Base-by-base conservation (phyloP, 2,329 filamentous ascomycete species). In the Hypoxylon sp. region DNA sequence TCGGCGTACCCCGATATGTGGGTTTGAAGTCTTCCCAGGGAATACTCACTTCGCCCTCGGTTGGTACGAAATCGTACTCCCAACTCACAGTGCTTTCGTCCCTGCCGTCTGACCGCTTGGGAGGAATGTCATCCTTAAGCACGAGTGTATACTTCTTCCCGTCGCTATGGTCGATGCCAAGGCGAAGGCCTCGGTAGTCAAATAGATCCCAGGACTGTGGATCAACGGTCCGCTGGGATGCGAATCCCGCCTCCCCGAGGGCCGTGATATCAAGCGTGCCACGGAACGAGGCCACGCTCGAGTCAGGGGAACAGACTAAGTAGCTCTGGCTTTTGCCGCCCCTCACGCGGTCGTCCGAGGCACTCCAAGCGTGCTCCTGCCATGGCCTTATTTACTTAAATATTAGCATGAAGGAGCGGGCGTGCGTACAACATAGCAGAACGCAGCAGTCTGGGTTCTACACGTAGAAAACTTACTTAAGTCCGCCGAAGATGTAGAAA, bases 241-340 rank as follows among this genome's bases (percentile, higher is more conserved):
- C 93, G 76, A 97, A 96, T 4, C 93, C 93, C 0, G 93, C 93
- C 31, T 92, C 92, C 26, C 92, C 92, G 0, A 96, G 87, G 0
- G 92, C 89, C 58, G 85, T 86, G 70, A 91, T 93, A 80, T 96
- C 92, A 19, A 96, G 85, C 24, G 83, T 83, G 2, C 93, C 93
- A 70, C 87, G 81, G 80, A 94, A 94, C 80, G 85, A 61, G 79
- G 90, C 88, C 79, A 74, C 66, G 4, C 68, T 66, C 29, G 69
- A 57, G 5, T 44, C 63, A 2, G 67, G 62, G 19, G 75, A 65
- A 52, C 80, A 79, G 46, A 77, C 78, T n/a, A 88, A 78, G 67
- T 83, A 79, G 33, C 87, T 89, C 61, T 81, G 79, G 68, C 91
- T 93, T 66, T 85, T 85, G 55, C 93, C 93, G 65, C 92, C 92